Percentiles rank a stretch among this genome's conserved stretches.
These are phyloP conservation scores for Hanseniaspora taiwanica DNA, from an alignment of 805 yeast species.

Conservation along the genomic window DNA sequence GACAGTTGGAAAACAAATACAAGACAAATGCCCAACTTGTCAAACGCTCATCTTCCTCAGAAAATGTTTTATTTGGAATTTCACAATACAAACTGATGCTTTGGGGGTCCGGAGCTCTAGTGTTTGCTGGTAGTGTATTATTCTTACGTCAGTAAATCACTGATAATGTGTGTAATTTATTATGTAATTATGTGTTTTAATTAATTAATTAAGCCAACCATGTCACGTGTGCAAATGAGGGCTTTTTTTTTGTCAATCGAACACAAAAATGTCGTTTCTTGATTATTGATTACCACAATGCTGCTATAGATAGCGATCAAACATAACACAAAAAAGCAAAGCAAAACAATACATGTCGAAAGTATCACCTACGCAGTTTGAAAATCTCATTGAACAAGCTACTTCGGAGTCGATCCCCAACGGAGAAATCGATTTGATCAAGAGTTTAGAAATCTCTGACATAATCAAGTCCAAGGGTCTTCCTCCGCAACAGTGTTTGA, in stretches of 20 bases:
- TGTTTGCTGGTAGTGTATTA: no score
- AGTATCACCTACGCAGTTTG: slow-evolving; percentile 30
- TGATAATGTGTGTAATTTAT: no score
- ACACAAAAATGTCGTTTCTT: no score
- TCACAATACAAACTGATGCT: slow-evolving; percentile 15
- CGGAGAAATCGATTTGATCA: slow-evolving; percentile 58
- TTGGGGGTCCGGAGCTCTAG: slow-evolving; percentile 20
- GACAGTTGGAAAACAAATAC: slow-evolving; percentile 68
- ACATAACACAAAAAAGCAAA: neutral
- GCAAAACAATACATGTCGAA: slow-evolving; percentile 9
- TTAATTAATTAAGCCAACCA: no score
- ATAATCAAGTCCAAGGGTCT: slow-evolving; percentile 69
- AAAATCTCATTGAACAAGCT: slow-evolving; percentile 56
- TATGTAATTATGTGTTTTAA: no score
- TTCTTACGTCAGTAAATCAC: no score
- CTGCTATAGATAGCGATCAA: neutral
- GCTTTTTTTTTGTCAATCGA: no score
- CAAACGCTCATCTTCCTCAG: neutral
- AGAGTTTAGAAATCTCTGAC: slow-evolving; percentile 66
- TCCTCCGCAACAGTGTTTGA: slow-evolving; percentile 70
- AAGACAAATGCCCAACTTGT: slow-evolving; percentile 50
- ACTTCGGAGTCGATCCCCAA: slow-evolving; percentile 85
- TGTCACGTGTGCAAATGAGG: no score
- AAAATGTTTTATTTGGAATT: neutral
- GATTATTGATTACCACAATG: no score